Evolutionary conservation across 352 stramenopile genomes (phyloP).

Genomic region (Phytophthora melonis): DNA sequence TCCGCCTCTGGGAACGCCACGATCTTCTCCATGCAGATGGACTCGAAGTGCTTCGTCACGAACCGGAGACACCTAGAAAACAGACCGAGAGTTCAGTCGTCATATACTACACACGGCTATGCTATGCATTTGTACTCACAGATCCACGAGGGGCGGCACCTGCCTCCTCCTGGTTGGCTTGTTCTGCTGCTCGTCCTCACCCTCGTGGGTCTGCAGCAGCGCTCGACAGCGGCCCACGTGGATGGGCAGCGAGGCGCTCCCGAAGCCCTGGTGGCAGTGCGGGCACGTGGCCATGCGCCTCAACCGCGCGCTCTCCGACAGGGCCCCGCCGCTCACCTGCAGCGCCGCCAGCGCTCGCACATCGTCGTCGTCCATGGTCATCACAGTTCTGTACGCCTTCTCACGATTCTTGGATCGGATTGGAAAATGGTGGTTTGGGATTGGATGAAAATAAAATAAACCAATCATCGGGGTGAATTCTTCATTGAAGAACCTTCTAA

Average conservation of each 20-base stretch:
- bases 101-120: too few species aligned
- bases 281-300: conserved; percentile 53
- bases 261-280: conserved; percentile 66
- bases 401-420: too few species aligned
- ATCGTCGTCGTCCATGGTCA: conserved; percentile 46
- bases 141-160: conserved; percentile 60
- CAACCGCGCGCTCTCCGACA: conserved; percentile 26
- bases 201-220: conserved; percentile 28
- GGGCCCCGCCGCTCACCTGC: conserved; percentile 13
- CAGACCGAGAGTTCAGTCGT: too few species aligned
- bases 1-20: conserved; percentile 63
- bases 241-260: conserved; percentile 69
- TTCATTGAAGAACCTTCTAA: too few species aligned
- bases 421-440: background rate
- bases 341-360: conserved; percentile 48
- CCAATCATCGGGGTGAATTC: too few species aligned
- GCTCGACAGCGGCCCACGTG: conserved; percentile 69
- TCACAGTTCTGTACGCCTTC: too few species aligned
- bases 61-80: conserved; percentile 60
- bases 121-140: conserved; percentile 34
- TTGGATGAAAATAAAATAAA: conserved; percentile 19
- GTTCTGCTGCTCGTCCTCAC: conserved; percentile 27
- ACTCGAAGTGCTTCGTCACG: conserved; percentile 77
- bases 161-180: conserved; percentile 37
- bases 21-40: conserved; percentile 73